Base-by-base conservation (phyloP, 108 stramenopile genomes). In the Schizochytrium sp. region DNA sequence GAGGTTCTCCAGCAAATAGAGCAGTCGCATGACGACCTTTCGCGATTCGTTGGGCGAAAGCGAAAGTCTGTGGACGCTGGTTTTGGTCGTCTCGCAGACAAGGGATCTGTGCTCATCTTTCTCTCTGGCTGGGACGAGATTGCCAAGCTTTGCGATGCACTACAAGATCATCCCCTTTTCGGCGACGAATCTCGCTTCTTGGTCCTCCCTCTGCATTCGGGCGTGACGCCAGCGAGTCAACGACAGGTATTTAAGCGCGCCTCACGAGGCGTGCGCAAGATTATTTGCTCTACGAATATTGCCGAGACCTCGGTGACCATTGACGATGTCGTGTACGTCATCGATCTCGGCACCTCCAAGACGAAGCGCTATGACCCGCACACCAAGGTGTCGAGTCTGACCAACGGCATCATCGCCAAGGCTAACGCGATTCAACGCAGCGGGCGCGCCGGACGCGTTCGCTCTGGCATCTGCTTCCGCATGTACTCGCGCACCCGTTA, bases 221-320 rank as follows among this genome's bases (percentile, higher is more conserved):
- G 91, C 5, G 88, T 94, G 10, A 60, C 93, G 8, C n/a, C 87
- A 34, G 5, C 48, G 29, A 60, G 91, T 48, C 94, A 94, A 87
- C 88, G 87, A 28, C 48, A 58, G 34, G 91, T 92, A 19, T 92
- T 92, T 71, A 19, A 72, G 58, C 89, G 43, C 10, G 60, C 93
- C 1, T 91, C 59, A 23, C 18, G 28, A 8, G 95, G 95, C 5
- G 91, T 92, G 60, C 88, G 93, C 72, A 97, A 97, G 89, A 94
- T 97, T 72, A 93, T 96, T 41, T 90, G 97, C 25, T 93, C 96
- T 6, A 98, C 97, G 14, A 97, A 97, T 91, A 97, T 98, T 48
- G 96, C 96, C 0, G 97, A 98, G 92, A 97, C 97, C 5, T 95
- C 95, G 60, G 95, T 99, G 60, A 99, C 99, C 25, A 97, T 99